These are phyloP conservation scores for Caloboletus firmus DNA, from an alignment of 1,284 basidiomycete genomes.

Conservation along the genomic window DNA sequence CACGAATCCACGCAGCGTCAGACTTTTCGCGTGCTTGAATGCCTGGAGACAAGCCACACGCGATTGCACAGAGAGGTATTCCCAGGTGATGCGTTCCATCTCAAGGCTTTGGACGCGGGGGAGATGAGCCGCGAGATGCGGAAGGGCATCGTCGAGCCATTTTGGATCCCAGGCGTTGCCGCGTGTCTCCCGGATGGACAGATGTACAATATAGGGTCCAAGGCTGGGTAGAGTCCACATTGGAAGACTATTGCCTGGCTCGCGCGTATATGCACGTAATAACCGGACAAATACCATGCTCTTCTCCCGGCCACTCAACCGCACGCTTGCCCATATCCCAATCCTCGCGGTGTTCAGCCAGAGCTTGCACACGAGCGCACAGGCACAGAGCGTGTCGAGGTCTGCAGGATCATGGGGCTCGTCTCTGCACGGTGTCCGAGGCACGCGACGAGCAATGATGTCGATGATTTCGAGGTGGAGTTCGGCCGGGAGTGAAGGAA, in stretches of 20 bases:
- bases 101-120: slow-evolving; percentile 24
- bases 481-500: slow-evolving; percentile 29
- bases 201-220: slow-evolving; percentile 22
- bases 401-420: slow-evolving; percentile 25
- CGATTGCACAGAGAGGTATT: slow-evolving; percentile 33
- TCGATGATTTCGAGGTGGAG: slow-evolving; percentile 36
- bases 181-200: slow-evolving; percentile 34
- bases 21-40: slow-evolving; percentile 23
- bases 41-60: slow-evolving; percentile 27
- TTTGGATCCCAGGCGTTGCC: slow-evolving; percentile 36
- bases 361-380: slow-evolving; percentile 35
- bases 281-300: slow-evolving; percentile 23
- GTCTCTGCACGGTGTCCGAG: slow-evolving; percentile 6
- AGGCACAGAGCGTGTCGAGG: slow-evolving; percentile 28
- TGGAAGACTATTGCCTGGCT: background rate
- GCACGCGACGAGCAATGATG: slow-evolving; percentile 18
- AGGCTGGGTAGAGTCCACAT: slow-evolving; percentile 22
- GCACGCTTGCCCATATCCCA: slow-evolving; percentile 31
- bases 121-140: slow-evolving; percentile 23
- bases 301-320: slow-evolving; percentile 20
- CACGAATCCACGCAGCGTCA: slow-evolving; percentile 28
- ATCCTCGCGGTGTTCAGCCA: slow-evolving; percentile 35
- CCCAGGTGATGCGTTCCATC: slow-evolving; percentile 35
- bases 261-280: slow-evolving; percentile 17
- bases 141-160: slow-evolving; percentile 34